Percentiles rank a stretch among this genome's conserved stretches.
Evolutionary conservation across 225 moss, liverwort and hornwort species (phyloP).

Genomic region (Bryum argenteum): DNA sequence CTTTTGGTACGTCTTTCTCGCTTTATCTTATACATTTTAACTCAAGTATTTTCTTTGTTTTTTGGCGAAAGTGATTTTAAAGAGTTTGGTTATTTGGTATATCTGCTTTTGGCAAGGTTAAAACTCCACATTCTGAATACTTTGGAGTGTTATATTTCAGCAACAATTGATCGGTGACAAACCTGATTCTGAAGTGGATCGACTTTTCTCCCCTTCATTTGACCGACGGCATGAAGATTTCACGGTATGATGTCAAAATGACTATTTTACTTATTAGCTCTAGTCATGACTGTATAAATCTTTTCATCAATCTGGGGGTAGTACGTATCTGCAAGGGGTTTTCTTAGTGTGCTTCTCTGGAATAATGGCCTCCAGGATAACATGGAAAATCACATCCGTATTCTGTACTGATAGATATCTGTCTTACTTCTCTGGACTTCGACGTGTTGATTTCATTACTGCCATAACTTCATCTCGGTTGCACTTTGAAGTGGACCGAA

Average conservation of each 20-base stretch:
- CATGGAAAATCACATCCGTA: too few species aligned
- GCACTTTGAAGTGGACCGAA: constrained; percentile 3
- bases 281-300: not conserved
- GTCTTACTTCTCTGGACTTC: constrained; percentile 11
- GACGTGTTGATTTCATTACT: constrained; percentile 2
- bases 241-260: constrained; percentile 47
- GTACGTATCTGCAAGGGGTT: constrained; percentile 16
- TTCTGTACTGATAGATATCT: constrained; percentile 12
- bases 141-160: constrained; percentile 52
- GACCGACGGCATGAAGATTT: constrained; percentile 71
- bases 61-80: constrained; percentile 1
- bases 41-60: constrained; percentile 9
- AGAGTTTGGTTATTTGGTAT: constrained; percentile 3
- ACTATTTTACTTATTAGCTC: not conserved
- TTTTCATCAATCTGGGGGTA: constrained; percentile 7
- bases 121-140: constrained; percentile 12
- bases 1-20: constrained; percentile 65
- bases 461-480: constrained; percentile 1
- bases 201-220: constrained; percentile 77
- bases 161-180: constrained; percentile 92
- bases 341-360: not conserved
- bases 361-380: not conserved
- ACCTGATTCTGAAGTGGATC: constrained; percentile 80
- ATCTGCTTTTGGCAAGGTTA: constrained; percentile 5
- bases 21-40: constrained; percentile 3